Percentiles rank a stretch among this genome's conserved stretches.
phyloP scores from a whole-genome alignment of 1,284 basidiomycete species.

The Somion occarium region DNA sequence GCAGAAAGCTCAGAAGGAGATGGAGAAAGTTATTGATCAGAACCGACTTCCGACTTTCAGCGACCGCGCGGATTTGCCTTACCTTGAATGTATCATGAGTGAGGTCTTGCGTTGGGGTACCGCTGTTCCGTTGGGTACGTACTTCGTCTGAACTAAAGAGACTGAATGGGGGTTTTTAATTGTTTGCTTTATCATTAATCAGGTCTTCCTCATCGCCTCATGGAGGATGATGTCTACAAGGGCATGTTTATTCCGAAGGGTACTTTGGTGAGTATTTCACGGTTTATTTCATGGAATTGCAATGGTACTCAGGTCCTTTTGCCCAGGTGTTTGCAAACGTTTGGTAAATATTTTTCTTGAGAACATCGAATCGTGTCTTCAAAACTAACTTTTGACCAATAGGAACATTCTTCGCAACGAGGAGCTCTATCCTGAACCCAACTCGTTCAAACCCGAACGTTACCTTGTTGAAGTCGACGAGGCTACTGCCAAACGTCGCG shows the following conservation, averaged over 20 bases:
- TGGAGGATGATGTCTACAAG: constrained; percentile 32
- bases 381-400: neutral
- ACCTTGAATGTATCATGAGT: constrained; percentile 39
- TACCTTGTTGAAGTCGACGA: constrained; percentile 36
- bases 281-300: too few species aligned
- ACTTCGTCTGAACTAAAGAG: too few species aligned
- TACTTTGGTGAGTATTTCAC: constrained; percentile 24
- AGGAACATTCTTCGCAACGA: constrained; percentile 48
- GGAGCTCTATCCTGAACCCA: constrained; percentile 39
- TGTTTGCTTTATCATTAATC: too few species aligned
- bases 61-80: constrained; percentile 40
- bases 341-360: constrained; percentile 23
- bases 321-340: constrained; percentile 35
- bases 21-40: constrained; percentile 37
- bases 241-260: constrained; percentile 31
- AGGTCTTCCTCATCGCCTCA: constrained; percentile 31
- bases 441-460: constrained; percentile 45
- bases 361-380: too few species aligned
- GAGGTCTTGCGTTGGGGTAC: constrained; percentile 35
- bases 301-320: too few species aligned
- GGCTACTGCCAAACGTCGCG: constrained; percentile 27
- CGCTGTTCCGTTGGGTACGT: constrained; percentile 31
- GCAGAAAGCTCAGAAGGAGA: constrained; percentile 37
- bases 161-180: too few species aligned
- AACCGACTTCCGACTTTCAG: constrained; percentile 38